A percentile compares a stretch with the other conserved stretches of the same genome.
phyloP scores from a whole-genome alignment of 2,329 filamentous ascomycete genomes.

The Claviceps arundinis region DNA sequence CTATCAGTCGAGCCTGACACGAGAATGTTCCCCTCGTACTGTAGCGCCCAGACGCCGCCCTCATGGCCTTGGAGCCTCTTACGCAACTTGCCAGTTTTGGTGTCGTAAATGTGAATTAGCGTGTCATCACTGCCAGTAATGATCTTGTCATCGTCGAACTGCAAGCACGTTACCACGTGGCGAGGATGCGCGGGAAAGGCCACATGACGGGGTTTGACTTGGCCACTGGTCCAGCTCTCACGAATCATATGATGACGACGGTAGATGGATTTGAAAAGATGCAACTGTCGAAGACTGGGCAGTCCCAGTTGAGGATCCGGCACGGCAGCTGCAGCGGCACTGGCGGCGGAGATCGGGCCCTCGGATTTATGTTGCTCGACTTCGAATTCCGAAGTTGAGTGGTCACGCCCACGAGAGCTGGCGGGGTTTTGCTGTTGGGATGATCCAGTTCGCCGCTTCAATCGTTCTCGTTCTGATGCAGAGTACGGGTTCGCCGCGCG shows the following conservation, averaged over 20 bases:
- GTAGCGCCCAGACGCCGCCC: slow-evolving; percentile 92
- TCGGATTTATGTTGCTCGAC: slow-evolving; percentile 48
- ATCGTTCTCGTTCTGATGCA: slow-evolving; percentile 36
- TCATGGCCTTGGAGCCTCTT: slow-evolving; percentile 85
- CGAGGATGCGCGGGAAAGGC: slow-evolving; percentile 93
- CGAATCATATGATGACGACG: slow-evolving; percentile 84
- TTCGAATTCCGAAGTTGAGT: slow-evolving; percentile 23
- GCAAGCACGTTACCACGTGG: slow-evolving; percentile 93
- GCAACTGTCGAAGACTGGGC: slow-evolving; percentile 64
- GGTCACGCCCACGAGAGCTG: slow-evolving; percentile 26
- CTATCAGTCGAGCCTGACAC: slow-evolving; percentile 94
- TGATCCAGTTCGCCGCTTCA: slow-evolving; percentile 36
- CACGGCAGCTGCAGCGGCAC: slow-evolving; percentile 68
- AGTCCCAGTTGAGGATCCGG: slow-evolving; percentile 72
- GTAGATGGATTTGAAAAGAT: slow-evolving; percentile 93
- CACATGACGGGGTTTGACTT: slow-evolving; percentile 75
- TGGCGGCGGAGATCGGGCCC: slow-evolving; percentile 76
- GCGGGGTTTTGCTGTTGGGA: slow-evolving; percentile 25
- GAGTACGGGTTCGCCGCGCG: slow-evolving; percentile 32
- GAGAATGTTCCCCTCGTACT: slow-evolving; percentile 88
- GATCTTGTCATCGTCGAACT: slow-evolving; percentile 97
- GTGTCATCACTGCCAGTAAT: slow-evolving; percentile 96
- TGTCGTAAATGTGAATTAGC: slow-evolving; percentile 95
- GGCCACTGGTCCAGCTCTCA: slow-evolving; percentile 80
- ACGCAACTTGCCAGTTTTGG: slow-evolving; percentile 76